Evolutionary conservation across 2,329 filamentous ascomycete genomes (phyloP).

Genomic region (Calonectria pauciramosa): DNA sequence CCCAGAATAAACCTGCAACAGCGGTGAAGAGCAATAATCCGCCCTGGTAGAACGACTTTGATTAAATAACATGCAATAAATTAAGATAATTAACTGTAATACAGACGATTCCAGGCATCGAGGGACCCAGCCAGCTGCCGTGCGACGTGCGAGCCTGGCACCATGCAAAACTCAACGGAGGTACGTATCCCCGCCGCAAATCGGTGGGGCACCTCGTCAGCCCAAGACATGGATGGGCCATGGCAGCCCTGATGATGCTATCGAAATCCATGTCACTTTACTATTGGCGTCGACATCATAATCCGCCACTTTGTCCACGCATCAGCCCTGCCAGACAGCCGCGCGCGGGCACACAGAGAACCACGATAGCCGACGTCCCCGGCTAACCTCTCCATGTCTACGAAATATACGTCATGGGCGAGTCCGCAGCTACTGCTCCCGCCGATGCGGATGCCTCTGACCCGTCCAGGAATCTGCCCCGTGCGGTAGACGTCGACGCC

Average conservation of each 20-base stretch:
- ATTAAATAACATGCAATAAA: background rate
- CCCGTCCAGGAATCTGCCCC: slow-evolving; percentile 45
- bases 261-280: background rate
- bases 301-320: slow-evolving; percentile 2
- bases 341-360: slow-evolving; percentile 14
- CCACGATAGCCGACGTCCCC: background rate
- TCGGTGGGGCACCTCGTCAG: slow-evolving; percentile 19
- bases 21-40: background rate
- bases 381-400: slow-evolving; percentile 42
- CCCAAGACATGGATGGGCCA: background rate
- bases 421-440: slow-evolving; percentile 47
- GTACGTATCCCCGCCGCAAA: slow-evolving; percentile 25
- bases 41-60: background rate
- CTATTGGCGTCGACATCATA: background rate
- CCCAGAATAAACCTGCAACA: background rate
- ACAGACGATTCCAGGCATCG: background rate
- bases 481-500: slow-evolving; percentile 65
- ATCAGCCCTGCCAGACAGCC: slow-evolving; percentile 7
- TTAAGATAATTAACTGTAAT: background rate
- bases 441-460: slow-evolving; percentile 48
- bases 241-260: slow-evolving; percentile 8
- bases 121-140: background rate
- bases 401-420: slow-evolving; percentile 46
- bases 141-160: background rate
- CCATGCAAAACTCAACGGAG: background rate